Percentiles rank a stretch among this genome's conserved stretches.
Evolutionary conservation across 2,329 filamentous ascomycete species (phyloP).

Genomic region (Epichloe aotearoae): DNA sequence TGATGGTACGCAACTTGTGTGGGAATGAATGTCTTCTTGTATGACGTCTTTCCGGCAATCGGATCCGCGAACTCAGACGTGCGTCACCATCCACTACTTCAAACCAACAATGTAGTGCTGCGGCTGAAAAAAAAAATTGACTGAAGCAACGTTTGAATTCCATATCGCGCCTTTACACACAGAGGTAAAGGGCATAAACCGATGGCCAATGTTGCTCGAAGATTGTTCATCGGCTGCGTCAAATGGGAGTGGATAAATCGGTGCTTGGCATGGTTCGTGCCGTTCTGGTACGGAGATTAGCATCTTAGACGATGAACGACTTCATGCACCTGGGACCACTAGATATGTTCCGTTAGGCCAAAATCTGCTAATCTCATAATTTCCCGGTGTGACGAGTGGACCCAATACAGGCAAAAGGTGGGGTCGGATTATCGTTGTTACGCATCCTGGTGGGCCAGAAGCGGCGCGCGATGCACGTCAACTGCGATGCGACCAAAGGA

Average conservation of each 20-base stretch:
- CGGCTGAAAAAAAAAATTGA: too few relatives aligned
- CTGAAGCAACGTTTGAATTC: too few relatives aligned
- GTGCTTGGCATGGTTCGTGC: neutral
- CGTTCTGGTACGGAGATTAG: constrained; percentile 10
- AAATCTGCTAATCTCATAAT: too few relatives aligned
- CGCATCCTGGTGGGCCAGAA: neutral
- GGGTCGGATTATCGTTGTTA: constrained; percentile 6
- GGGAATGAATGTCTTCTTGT: too few relatives aligned
- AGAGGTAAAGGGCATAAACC: too few relatives aligned
- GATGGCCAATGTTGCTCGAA: too few relatives aligned
- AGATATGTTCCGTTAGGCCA: too few relatives aligned
- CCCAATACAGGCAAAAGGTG: neutral
- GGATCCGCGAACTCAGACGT: neutral
- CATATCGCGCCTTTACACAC: too few relatives aligned
- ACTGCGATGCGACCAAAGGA: neutral
- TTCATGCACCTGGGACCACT: too few relatives aligned
- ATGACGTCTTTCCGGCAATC: neutral
- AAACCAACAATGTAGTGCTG: too few relatives aligned
- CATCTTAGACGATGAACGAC: too few relatives aligned
- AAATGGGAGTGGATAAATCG: neutral
- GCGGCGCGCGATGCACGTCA: neutral
- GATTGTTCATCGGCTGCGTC: too few relatives aligned
- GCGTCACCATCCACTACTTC: neutral
- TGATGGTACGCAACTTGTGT: neutral
- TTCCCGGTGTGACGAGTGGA: neutral